These are phyloP conservation scores for Cyclanthera cordifolia DNA, from an alignment of 306 rosid genomes.

Conservation along the genomic window DNA sequence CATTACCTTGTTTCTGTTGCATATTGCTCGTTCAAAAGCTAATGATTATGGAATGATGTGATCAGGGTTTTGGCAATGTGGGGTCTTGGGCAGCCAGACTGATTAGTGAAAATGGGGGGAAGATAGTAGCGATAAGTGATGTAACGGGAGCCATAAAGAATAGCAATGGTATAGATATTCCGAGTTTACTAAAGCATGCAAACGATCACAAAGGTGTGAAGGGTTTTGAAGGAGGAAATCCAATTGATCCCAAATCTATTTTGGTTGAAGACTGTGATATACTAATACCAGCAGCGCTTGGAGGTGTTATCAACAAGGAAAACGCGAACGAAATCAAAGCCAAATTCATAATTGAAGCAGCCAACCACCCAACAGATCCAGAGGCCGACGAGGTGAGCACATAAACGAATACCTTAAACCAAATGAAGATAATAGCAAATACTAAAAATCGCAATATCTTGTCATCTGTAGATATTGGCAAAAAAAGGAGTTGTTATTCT, in stretches of 20 bases:
- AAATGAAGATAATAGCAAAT: background rate
- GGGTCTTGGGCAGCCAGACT: slow-evolving; percentile 92
- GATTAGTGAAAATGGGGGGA: slow-evolving; percentile 68
- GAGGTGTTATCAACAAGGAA: slow-evolving; percentile 95
- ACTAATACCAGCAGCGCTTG: slow-evolving; percentile 91
- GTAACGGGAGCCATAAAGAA: slow-evolving; percentile 74
- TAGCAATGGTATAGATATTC: slow-evolving; percentile 58
- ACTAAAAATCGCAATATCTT: no score
- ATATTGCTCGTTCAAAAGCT: background rate
- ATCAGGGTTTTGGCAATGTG: slow-evolving; percentile 92
- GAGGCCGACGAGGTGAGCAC: slow-evolving; percentile 79
- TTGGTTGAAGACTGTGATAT: slow-evolving; percentile 75
- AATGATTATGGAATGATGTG: background rate
- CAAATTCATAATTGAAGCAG: slow-evolving; percentile 79
- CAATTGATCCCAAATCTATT: slow-evolving; percentile 43
- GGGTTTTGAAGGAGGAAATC: slow-evolving; percentile 63
- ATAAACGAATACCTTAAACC: background rate
- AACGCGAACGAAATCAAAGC: slow-evolving; percentile 75
- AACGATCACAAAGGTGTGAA: slow-evolving; percentile 46
- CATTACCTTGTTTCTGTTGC: background rate
- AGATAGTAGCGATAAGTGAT: slow-evolving; percentile 80
- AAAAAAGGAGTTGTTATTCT: slow-evolving; percentile 74
- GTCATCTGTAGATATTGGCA: slow-evolving; percentile 52
- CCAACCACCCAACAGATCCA: slow-evolving; percentile 91
- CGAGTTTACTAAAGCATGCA: slow-evolving; percentile 50